Evolutionary conservation across 352 stramenopile species (phyloP).

Genomic region (Phytophthora hybrid): DNA sequence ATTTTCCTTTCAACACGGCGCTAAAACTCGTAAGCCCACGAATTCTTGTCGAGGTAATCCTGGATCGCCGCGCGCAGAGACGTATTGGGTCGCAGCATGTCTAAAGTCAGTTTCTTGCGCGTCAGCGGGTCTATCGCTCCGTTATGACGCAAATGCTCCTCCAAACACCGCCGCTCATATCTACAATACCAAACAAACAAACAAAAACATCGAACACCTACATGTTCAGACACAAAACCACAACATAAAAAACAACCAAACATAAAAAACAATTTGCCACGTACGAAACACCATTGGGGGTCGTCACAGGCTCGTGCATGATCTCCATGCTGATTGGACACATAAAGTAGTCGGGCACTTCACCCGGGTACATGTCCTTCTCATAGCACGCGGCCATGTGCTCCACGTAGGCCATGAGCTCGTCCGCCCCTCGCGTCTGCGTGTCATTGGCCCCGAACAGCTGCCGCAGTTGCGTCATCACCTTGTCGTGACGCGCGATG

Average conservation of each 20-base stretch:
- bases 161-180: slow-evolving; percentile 73
- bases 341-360: slow-evolving; percentile 81
- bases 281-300: slow-evolving; percentile 84
- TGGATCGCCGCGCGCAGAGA: slow-evolving; percentile 75
- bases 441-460: slow-evolving; percentile 45
- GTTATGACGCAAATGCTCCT: slow-evolving; percentile 76
- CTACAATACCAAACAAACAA: slow-evolving; percentile 6
- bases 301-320: slow-evolving; percentile 81
- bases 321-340: slow-evolving; percentile 89
- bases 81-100: slow-evolving; percentile 81
- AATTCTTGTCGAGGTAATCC: slow-evolving; percentile 76
- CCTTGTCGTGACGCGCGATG: slow-evolving; percentile 50
- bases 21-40: slow-evolving; percentile 81
- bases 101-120: slow-evolving; percentile 62
- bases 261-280: background rate
- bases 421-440: slow-evolving; percentile 10
- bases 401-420: slow-evolving; percentile 72
- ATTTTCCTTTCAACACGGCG: background rate
- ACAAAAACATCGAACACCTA: background rate
- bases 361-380: slow-evolving; percentile 54
- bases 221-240: background rate
- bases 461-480: slow-evolving; percentile 49
- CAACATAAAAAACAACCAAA: background rate
- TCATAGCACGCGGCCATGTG: slow-evolving; percentile 58
- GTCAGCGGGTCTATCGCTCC: slow-evolving; percentile 78